Conservation (phyloP, 495 filamentous ascomycete species). For the Glarea lozoyensis region DNA sequence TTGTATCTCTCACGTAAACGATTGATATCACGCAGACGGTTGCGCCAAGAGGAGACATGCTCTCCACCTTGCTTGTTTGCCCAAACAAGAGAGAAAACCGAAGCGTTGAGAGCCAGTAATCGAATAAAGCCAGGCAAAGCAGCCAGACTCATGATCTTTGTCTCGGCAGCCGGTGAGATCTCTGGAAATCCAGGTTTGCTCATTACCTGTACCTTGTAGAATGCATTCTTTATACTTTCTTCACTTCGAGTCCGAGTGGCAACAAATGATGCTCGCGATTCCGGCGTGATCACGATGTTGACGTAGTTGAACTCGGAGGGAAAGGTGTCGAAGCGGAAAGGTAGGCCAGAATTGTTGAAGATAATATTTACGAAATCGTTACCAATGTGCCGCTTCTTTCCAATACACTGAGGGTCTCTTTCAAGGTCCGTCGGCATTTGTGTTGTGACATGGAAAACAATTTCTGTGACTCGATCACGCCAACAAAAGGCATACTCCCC, state of each 20-base stretch:
- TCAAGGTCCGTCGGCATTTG: slow-evolving; percentile 89
- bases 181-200: slow-evolving; percentile 78
- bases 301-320: slow-evolving; percentile 91
- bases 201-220: slow-evolving; percentile 79
- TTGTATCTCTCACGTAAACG: slow-evolving; percentile 60
- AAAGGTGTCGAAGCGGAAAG: slow-evolving; percentile 86
- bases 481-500: slow-evolving; percentile 84
- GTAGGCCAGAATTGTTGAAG: slow-evolving; percentile 85
- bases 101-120: slow-evolving; percentile 86
- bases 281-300: slow-evolving; percentile 90
- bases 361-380: slow-evolving; percentile 98
- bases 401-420: slow-evolving; percentile 61
- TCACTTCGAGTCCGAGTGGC: slow-evolving; percentile 32
- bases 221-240: slow-evolving; percentile 37
- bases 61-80: slow-evolving; percentile 67
- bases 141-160: slow-evolving; percentile 74
- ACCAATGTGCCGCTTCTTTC: slow-evolving; percentile 92
- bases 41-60: slow-evolving; percentile 83
- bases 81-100: slow-evolving; percentile 88
- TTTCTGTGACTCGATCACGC: slow-evolving; percentile 88
- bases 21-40: slow-evolving; percentile 76
- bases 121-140: slow-evolving; percentile 81
- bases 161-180: slow-evolving; percentile 77
- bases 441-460: slow-evolving; percentile 90
- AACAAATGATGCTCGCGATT: slow-evolving; percentile 56